Evolutionary conservation across 2,329 filamentous ascomycete genomes (phyloP), one percentile per base, ranked within the genome.

Genomic region (Aspergillus pseudotamarii): DNA sequence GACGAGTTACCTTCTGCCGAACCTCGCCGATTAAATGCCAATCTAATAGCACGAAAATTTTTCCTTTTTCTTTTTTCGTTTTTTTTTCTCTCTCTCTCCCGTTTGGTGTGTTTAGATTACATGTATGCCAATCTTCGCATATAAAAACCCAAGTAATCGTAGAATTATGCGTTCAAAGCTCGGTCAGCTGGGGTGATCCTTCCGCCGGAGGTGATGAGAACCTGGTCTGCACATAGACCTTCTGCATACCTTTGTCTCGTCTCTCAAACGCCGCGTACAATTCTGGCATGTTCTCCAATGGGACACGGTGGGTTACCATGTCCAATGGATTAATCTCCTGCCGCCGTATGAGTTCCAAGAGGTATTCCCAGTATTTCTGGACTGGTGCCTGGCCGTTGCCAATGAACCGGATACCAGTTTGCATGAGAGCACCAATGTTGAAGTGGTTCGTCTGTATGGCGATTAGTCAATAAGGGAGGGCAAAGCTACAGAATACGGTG

Each of bases 351-450:
- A 83, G 82, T 65, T 85, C 79, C 53, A 95, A 82, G n/a, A 96
- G 82, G 4, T 91, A 85, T 28, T 92, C 83, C 93, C 92, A 96
- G 80, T 96, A 95, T 71, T 89, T 86, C 71, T 94, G 91, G 0
- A 96, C 91, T 0, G 92, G 92, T 2, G 86, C 86, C 73, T 89
- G 87, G 4, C 87, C 87, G 68, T 89, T 89, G 48, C 87, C 87
- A 67, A 88, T 93, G 51, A 96, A 85, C 1, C 91, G 89, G 68
- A 96, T 88, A n/a, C 92, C 92, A 36, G 91, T 88, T 79, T 96
- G 88, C 92, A 96, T 96, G 16, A 96, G 74, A 0, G 91, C 89
- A 11, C 93, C 92, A 69, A 94, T 89, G 78, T 92, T 92, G 83
- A 94, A 92, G 76, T 92, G 90, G 78, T 93, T 93, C 26, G 89